Conservation (phyloP, 1,284 basidiomycete genomes). For the Sanghuangporus weigelae region DNA sequence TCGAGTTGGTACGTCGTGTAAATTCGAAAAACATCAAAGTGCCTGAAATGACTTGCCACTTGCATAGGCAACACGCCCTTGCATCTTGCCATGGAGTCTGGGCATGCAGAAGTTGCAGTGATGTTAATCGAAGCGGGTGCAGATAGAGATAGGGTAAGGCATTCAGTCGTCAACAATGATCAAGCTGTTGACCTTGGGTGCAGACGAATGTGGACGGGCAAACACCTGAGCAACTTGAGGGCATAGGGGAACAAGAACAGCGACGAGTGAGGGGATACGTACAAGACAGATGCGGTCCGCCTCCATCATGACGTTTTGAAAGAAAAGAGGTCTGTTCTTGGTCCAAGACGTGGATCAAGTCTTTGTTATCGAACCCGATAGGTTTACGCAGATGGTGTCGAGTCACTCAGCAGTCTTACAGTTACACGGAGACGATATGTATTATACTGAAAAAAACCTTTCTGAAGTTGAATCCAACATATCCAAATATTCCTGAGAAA, state of each 20-base stretch:
- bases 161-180: not conserved
- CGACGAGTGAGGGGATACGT: constrained; percentile 72
- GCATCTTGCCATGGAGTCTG: constrained; percentile 95
- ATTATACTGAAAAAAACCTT: not conserved
- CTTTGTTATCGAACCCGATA: no score
- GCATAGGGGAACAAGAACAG: constrained; percentile 86
- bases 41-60: constrained; percentile 16
- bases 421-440: not conserved
- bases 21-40: constrained; percentile 2
- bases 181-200: not conserved
- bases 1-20: constrained; percentile 59
- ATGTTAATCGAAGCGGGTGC: constrained; percentile 89
- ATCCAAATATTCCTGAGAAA: not conserved
- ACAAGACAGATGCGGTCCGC: constrained; percentile 58
- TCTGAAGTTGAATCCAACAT: not conserved
- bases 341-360: not conserved
- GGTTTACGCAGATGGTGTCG: no score
- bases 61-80: constrained; percentile 83
- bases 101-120: constrained; percentile 85
- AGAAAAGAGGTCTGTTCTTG: not conserved
- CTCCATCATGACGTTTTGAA: constrained; percentile 24
- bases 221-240: constrained; percentile 79
- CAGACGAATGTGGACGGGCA: constrained; percentile 80
- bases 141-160: constrained; percentile 77
- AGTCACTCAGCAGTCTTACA: no score